Conservation (phyloP, 2,329 filamentous ascomycete species). For the Aspergillus awamori region DNA sequence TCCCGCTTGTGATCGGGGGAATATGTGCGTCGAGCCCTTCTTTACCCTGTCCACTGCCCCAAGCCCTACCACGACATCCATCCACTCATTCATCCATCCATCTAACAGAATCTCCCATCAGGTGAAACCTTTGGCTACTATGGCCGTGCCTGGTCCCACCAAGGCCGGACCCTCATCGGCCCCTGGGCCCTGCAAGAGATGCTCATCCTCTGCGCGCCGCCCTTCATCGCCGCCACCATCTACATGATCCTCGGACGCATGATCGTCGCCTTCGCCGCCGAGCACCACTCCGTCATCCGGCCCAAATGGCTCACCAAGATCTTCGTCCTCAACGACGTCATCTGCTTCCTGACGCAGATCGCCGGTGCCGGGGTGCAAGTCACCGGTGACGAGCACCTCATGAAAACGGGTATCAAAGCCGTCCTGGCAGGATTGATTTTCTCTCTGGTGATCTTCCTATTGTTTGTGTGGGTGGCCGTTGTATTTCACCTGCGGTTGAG, state of each 20-base stretch:
- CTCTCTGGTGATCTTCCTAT: constrained; percentile 31
- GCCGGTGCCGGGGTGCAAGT: constrained; percentile 36
- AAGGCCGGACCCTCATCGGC: constrained; percentile 25
- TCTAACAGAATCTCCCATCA: constrained; percentile 11
- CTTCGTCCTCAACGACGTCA: constrained; percentile 41
- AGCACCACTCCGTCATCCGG: constrained; percentile 39
- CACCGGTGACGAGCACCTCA: constrained; percentile 24
- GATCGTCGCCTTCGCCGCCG: constrained; percentile 35
- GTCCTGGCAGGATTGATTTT: constrained; percentile 36
- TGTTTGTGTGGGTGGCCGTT: constrained; percentile 30
- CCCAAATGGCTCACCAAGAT: constrained; percentile 41
- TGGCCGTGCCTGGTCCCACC: constrained; percentile 39
- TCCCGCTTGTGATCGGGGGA: constrained; percentile 41
- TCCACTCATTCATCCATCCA: not conserved
- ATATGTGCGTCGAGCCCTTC: constrained; percentile 33
- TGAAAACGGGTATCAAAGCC: constrained; percentile 29
- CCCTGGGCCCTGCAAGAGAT: constrained; percentile 44
- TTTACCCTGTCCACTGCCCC: not conserved
- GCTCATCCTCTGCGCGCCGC: constrained; percentile 45
- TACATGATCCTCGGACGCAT: constrained; percentile 48
- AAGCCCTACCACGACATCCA: not conserved
- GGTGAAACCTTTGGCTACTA: constrained; percentile 43
- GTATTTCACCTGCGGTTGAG: constrained; percentile 28
- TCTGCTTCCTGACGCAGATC: constrained; percentile 40
- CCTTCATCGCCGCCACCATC: constrained; percentile 42